phyloP scores from a whole-genome alignment of 2,329 filamentous ascomycete genomes.

The Neophaeococcomyces mojaviensis region DNA sequence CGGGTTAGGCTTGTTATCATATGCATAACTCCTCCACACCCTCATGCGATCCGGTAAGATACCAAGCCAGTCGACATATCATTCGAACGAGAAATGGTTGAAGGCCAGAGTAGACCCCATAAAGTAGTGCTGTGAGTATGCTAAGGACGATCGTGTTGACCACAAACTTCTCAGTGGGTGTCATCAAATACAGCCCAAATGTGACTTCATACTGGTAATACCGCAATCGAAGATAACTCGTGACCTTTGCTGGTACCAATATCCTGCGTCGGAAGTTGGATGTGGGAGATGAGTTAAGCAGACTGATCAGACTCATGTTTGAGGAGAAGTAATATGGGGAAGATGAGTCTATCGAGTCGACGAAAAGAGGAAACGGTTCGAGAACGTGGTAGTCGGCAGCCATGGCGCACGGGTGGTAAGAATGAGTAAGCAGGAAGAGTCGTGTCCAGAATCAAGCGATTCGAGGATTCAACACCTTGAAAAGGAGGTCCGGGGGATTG shows the following conservation, averaged over 20 bases:
- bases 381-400: conserved; percentile 11
- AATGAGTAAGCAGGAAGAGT: not conserved
- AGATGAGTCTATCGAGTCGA: conserved; percentile 19
- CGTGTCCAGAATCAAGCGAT: not conserved
- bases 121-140: conserved; percentile 12
- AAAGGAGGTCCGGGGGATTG: too few species aligned
- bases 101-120: conserved; percentile 16
- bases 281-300: conserved; percentile 11
- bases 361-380: conserved; percentile 23
- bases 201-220: conserved; percentile 98
- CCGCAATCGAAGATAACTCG: conserved; percentile 62
- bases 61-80: conserved; percentile 19
- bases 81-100: conserved; percentile 17
- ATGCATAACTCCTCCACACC: conserved; percentile 12
- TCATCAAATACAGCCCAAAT: conserved; percentile 96
- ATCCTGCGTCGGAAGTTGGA: conserved; percentile 9
- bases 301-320: conserved; percentile 20
- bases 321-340: conserved; percentile 22
- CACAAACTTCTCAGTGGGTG: conserved; percentile 87
- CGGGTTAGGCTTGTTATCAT: not conserved
- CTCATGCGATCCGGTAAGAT: conserved; percentile 15
- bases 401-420: conserved; percentile 8
- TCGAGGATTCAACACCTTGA: not conserved
- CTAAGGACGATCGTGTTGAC: conserved; percentile 64
- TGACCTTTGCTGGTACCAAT: conserved; percentile 16